These are phyloP conservation scores for Pichia californica DNA, from an alignment of 805 yeast genomes.

Conservation along the genomic window DNA sequence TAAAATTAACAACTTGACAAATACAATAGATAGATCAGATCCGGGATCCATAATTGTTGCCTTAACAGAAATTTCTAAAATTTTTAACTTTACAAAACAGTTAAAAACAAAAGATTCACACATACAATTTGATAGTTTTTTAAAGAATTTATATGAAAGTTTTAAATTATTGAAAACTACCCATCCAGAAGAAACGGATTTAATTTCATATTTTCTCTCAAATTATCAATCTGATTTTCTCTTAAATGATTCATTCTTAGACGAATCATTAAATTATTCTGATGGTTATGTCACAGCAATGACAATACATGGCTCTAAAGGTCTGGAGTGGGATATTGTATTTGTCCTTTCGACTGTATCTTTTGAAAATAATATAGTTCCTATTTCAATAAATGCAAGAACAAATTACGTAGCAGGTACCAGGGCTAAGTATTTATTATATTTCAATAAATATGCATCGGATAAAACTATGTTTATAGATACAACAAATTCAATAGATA, in stretches of 20 bases:
- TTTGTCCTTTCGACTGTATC: conserved; percentile 33
- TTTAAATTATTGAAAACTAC: conserved; percentile 20
- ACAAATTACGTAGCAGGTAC: conserved; percentile 59
- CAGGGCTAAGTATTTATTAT: conserved; percentile 46
- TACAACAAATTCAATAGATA: background rate
- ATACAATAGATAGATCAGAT: conserved; percentile 22
- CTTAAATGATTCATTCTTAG: too few relatives aligned
- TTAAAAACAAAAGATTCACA: conserved; percentile 8
- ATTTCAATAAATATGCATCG: conserved; percentile 26
- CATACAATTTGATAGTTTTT: conserved; percentile 21
- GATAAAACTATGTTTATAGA: conserved; percentile 21
- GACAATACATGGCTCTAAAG: conserved; percentile 71
- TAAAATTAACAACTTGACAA: background rate
- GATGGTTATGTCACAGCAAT: conserved; percentile 42
- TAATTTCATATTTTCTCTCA: conserved; percentile 35
- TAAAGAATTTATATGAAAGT: conserved; percentile 32
- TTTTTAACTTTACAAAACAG: conserved; percentile 33
- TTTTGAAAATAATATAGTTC: background rate
- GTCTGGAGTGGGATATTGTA: conserved; percentile 66
- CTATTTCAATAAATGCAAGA: conserved; percentile 1
- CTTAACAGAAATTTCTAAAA: conserved; percentile 28
- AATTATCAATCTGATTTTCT: conserved; percentile 25
- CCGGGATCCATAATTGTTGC: conserved; percentile 33
- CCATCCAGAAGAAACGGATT: conserved; percentile 22
- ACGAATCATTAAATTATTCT: background rate